A percentile compares a stretch with the other conserved stretches of the same genome.
Conservation (phyloP, 805 yeast species). For the Wickerhamiella alocasiicola region DNA sequence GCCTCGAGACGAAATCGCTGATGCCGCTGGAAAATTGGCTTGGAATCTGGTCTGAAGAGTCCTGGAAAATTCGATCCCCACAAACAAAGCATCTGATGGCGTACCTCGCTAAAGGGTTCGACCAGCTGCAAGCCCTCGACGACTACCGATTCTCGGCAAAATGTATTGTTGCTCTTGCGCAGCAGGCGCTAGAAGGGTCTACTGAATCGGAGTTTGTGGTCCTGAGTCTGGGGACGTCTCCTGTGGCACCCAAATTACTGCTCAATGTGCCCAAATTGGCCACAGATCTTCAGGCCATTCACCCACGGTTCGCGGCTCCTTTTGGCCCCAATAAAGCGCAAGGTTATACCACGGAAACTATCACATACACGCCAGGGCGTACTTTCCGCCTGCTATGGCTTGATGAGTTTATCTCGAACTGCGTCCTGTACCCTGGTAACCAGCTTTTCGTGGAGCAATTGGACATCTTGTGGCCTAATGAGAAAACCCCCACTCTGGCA, state of each 20-base stretch:
- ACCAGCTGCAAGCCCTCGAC: neutral
- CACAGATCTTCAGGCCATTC: neutral
- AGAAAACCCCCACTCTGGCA: constrained; percentile 21
- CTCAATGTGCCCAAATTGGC: neutral
- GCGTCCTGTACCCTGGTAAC: constrained; percentile 12
- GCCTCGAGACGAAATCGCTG: constrained; percentile 18
- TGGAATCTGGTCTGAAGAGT: constrained; percentile 5
- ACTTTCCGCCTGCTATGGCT: constrained; percentile 20
- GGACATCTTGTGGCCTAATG: constrained; percentile 22
- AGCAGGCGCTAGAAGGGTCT: constrained; percentile 16
- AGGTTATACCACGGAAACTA: neutral
- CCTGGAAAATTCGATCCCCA: constrained; percentile 1
- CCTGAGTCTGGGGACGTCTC: neutral
- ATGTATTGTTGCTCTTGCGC: constrained; percentile 4
- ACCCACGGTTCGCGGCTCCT: neutral
- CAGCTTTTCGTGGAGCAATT: constrained; percentile 14
- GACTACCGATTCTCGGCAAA: neutral
- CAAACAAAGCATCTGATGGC: constrained; percentile 8
- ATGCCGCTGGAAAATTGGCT: constrained; percentile 19
- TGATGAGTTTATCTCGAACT: constrained; percentile 16
- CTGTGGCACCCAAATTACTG: neutral
- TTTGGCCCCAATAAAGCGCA: constrained; percentile 3
- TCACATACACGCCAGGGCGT: constrained; percentile 10
- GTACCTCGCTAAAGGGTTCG: constrained; percentile 17
- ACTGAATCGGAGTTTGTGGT: constrained; percentile 14